Percentiles rank a stretch among this genome's conserved stretches.
Evolutionary conservation across 495 filamentous ascomycete species (phyloP).

Genomic region (Penicillium coprophilum): DNA sequence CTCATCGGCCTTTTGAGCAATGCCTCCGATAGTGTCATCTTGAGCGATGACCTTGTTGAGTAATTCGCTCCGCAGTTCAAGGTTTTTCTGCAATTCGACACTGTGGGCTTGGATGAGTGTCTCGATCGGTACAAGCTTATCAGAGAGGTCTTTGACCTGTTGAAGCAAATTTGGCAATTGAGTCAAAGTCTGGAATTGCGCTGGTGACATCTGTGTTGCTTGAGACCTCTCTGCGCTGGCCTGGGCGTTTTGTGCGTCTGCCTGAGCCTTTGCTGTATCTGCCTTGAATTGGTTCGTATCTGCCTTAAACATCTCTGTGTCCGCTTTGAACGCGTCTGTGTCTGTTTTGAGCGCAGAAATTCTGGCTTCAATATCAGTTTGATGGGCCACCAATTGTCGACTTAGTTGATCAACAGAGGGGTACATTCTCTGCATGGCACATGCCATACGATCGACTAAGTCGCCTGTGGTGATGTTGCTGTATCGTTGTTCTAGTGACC

Average conservation of each 20-base stretch:
- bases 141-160: background rate
- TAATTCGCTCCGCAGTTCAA: background rate
- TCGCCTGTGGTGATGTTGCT: slow-evolving; percentile 34
- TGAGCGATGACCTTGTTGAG: background rate
- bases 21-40: background rate
- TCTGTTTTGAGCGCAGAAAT: background rate
- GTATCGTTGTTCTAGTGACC: slow-evolving; percentile 42
- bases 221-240: background rate
- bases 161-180: background rate
- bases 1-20: background rate
- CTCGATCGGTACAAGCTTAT: background rate
- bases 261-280: background rate
- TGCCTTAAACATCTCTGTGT: background rate
- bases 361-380: slow-evolving; percentile 1
- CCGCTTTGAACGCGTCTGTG: background rate
- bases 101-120: background rate
- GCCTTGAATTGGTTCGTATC: background rate
- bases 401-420: slow-evolving; percentile 20
- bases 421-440: slow-evolving; percentile 40
- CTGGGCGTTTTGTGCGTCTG: background rate
- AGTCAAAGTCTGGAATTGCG: background rate
- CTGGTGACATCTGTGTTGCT: background rate
- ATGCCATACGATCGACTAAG: slow-evolving; percentile 37
- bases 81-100: background rate
- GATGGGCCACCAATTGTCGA: background rate